phyloP scores from a whole-genome alignment of 495 filamentous ascomycete genomes.

The Lasiosphaeriaceae sp. region DNA sequence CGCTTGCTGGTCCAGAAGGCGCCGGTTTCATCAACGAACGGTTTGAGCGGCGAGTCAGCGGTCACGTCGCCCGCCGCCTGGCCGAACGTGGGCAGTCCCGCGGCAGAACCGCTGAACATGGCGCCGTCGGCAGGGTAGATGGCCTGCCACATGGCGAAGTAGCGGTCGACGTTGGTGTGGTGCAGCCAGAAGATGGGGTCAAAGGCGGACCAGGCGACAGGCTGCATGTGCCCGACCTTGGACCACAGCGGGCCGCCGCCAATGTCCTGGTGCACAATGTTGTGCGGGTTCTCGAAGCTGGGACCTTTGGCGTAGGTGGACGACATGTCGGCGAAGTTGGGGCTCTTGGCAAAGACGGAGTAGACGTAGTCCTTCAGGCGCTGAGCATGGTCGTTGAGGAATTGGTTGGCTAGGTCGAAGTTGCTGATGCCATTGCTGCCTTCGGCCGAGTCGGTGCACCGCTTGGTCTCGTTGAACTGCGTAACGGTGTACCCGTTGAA shows the following conservation, averaged over 20 bases:
- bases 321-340: constrained; percentile 3
- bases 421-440: neutral
- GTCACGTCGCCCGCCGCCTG: constrained; percentile 26
- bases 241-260: constrained; percentile 4
- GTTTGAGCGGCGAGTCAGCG: constrained; percentile 33
- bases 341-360: neutral
- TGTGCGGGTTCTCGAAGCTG: constrained; percentile 29
- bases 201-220: constrained; percentile 23
- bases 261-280: constrained; percentile 25
- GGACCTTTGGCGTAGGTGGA: neutral
- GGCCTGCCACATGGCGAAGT: constrained; percentile 36
- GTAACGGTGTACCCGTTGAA: neutral
- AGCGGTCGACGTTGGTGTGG: constrained; percentile 42
- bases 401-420: neutral
- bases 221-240: constrained; percentile 19
- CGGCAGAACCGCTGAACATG: constrained; percentile 17
- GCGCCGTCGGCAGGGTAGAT: constrained; percentile 21
- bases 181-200: constrained; percentile 35
- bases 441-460: neutral
- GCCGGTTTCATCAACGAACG: constrained; percentile 27
- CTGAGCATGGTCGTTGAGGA: neutral
- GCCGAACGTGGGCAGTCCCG: constrained; percentile 19
- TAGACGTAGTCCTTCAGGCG: neutral
- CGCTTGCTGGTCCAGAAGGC: constrained; percentile 33
- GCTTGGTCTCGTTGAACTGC: constrained; percentile 4